These are phyloP conservation scores for Moesziomyces sp. DNA, from an alignment of 1,284 basidiomycete species.

Conservation along the genomic window DNA sequence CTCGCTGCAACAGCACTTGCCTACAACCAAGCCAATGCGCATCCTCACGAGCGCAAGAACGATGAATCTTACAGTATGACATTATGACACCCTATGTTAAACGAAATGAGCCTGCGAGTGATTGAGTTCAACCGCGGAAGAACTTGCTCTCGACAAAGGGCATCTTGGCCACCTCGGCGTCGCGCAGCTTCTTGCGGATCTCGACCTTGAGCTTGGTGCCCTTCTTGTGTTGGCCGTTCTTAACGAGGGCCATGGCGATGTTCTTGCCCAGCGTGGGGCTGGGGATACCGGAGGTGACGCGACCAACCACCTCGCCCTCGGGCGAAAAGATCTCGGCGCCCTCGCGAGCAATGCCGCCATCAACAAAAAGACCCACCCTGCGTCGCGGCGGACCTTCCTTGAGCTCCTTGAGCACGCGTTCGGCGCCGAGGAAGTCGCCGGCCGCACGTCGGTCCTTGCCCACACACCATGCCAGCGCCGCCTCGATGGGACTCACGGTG, in stretches of 20 bases:
- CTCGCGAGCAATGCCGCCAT: constrained; percentile 87
- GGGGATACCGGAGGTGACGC: constrained; percentile 94
- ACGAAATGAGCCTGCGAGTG: too few species aligned
- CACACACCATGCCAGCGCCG: constrained; percentile 90
- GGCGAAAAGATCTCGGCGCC: constrained; percentile 80
- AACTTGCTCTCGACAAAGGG: constrained; percentile 75
- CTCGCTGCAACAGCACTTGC: too few species aligned
- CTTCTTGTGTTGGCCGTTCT: constrained; percentile 84
- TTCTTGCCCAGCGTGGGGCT: constrained; percentile 89
- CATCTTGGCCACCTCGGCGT: constrained; percentile 79
- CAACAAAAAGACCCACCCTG: constrained; percentile 83
- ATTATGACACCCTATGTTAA: too few species aligned
- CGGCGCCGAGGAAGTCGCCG: constrained; percentile 82
- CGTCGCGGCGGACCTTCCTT: constrained; percentile 79
- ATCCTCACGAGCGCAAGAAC: neutral
- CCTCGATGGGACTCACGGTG: constrained; percentile 82
- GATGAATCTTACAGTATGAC: neutral
- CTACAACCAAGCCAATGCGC: neutral
- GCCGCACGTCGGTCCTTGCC: constrained; percentile 82
- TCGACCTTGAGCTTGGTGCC: constrained; percentile 84
- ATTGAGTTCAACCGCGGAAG: constrained; percentile 51
- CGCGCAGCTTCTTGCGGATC: constrained; percentile 79
- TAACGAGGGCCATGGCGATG: constrained; percentile 94
- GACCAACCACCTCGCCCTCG: constrained; percentile 71
- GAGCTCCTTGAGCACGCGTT: constrained; percentile 81